Evolutionary conservation across 768 basidiomycete genomes (phyloP), one percentile per base, ranked within the genome.

Genomic region (Xerocomellus intermedius): DNA sequence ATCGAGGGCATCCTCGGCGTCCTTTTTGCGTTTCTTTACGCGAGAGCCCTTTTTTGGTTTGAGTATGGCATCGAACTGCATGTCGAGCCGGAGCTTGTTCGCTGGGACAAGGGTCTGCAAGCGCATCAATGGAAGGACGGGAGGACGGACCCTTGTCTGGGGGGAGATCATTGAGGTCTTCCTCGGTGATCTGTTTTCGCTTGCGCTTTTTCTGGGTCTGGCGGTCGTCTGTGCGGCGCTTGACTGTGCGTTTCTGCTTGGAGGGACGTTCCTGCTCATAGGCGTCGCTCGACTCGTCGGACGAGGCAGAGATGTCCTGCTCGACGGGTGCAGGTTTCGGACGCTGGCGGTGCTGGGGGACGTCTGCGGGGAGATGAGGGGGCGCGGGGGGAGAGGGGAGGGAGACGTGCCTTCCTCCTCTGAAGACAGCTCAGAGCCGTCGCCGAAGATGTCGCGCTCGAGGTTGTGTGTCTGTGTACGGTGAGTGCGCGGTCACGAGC

Each of bases 21-120:
- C 91, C 67, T 87, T 87, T 75, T 91, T 93, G 61, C 84, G 80
- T 61, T 83, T 80, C 63, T 81, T 83, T 37, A 77, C 81, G 16
- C 87, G 77, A 28, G 80, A 77, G 3, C 77, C 70, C 69, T 88
- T 90, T 68, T 90, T 92, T 4, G 86, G 77, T 72, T 91, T 93
- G 19, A 95, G 78, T 50, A 94, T 94, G 17, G 87, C 88, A 55
- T 96, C 92, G 55, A 98, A 83, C 63, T 85, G 80, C 79, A 87
- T 87, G 64, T 94, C 89, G 33, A 97, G 76, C 2, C 84, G 84
- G 41, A 85, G 71, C 74, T 90, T 90, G 59, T 78, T 85, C 10
- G 85, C 94, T 97, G 69, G 16, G 28, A 44, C 37, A 48, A 24
- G 54, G 50, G 46, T 45, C 59, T 33, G 26, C 36, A 43, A 1